These are phyloP conservation scores for Heimioporus sp. DNA, from an alignment of 768 basidiomycete species.

Conservation along the genomic window DNA sequence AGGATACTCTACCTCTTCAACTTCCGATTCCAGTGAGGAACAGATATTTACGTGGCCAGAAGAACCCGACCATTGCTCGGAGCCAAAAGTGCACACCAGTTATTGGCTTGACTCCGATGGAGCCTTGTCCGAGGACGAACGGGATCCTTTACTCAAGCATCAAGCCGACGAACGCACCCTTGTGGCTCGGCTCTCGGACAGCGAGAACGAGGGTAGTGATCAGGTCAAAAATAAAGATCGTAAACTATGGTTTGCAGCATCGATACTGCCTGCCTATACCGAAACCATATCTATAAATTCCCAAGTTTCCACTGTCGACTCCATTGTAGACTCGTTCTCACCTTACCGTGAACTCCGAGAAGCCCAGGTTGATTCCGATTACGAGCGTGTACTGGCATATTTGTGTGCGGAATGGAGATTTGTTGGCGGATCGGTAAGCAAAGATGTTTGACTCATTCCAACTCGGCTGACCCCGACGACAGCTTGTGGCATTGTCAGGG, in stretches of 20 bases:
- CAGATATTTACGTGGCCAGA: constrained; percentile 14
- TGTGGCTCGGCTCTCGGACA: constrained; percentile 19
- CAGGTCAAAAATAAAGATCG: neutral
- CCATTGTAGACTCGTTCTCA: constrained; percentile 48
- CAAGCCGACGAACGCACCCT: constrained; percentile 8
- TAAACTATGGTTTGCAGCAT: constrained; percentile 35
- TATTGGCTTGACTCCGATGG: constrained; percentile 25
- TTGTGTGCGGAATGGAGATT: constrained; percentile 65
- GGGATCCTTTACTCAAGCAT: constrained; percentile 12
- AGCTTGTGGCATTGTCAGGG: constrained; percentile 65
- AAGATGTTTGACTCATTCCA: neutral
- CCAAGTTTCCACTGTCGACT: constrained; percentile 31
- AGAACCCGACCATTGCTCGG: neutral
- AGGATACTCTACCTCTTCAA: constrained; percentile 11
- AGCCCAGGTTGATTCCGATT: constrained; percentile 40
- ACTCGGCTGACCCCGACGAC: neutral
- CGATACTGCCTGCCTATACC: constrained; percentile 42
- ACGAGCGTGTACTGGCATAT: constrained; percentile 45
- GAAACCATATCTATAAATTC: constrained; percentile 36
- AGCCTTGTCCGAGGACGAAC: constrained; percentile 18
- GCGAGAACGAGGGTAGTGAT: constrained; percentile 7
- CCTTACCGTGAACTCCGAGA: constrained; percentile 54
- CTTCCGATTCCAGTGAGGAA: constrained; percentile 9
- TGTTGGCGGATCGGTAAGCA: constrained; percentile 55
- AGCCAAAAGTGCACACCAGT: constrained; percentile 15